Evolutionary conservation across 495 filamentous ascomycete species (phyloP).

Genomic region (Penicillium simplicissimum): DNA sequence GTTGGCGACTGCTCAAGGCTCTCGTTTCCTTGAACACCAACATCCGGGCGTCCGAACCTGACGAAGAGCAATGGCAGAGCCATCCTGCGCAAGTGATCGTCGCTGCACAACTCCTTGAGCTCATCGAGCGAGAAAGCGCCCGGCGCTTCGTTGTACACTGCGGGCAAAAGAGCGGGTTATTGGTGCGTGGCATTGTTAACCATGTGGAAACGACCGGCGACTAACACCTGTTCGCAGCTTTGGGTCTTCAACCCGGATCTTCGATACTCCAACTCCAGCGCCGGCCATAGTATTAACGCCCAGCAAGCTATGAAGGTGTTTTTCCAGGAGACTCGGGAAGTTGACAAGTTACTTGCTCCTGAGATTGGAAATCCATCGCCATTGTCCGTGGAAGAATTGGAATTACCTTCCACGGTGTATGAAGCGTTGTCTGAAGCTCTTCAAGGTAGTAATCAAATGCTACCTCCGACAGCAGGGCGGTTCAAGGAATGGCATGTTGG

Average conservation of each 20-base stretch:
- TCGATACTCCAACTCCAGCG: constrained; percentile 56
- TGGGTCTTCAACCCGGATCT: constrained; percentile 77
- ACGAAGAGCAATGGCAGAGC: constrained; percentile 27
- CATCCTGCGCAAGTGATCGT: constrained; percentile 53
- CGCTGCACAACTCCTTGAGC: constrained; percentile 51
- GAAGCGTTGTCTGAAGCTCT: constrained; percentile 44
- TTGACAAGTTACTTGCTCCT: constrained; percentile 55
- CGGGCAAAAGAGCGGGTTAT: constrained; percentile 37
- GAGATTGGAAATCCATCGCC: constrained; percentile 42
- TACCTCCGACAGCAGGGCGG: constrained; percentile 55
- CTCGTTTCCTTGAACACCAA: constrained; percentile 36
- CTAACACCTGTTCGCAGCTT: constrained; percentile 34
- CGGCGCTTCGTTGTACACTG: constrained; percentile 51
- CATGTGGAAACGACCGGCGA: constrained; percentile 16
- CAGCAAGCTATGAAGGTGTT: constrained; percentile 68
- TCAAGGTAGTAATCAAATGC: constrained; percentile 48
- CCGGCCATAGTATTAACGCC: constrained; percentile 30
- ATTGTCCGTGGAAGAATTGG: constrained; percentile 65
- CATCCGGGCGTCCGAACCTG: neutral
- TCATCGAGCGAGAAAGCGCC: constrained; percentile 50
- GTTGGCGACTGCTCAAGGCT: constrained; percentile 54
- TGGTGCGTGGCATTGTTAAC: constrained; percentile 33
- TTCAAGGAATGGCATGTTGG: constrained; percentile 70
- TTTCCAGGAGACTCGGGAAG: constrained; percentile 52
- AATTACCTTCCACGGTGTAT: constrained; percentile 54